Conservation (phyloP, 2,329 filamentous ascomycete genomes). For the Pestalotiopsis sp. region DNA sequence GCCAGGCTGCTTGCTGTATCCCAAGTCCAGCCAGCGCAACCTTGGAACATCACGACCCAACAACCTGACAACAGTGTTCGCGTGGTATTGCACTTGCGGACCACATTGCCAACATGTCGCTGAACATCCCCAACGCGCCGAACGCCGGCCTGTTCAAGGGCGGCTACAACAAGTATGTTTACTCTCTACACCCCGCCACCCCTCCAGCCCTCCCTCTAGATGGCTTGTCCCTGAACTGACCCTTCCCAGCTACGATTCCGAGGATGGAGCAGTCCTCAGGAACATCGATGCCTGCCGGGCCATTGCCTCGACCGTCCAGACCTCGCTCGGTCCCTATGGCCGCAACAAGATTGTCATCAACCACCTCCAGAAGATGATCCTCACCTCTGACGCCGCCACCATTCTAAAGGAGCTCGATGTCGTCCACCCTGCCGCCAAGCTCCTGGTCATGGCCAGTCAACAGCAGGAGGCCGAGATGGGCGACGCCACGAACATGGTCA, state of each 20-base stretch:
- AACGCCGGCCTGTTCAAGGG: constrained; percentile 94
- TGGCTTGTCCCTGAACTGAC: constrained; percentile 2
- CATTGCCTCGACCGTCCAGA: constrained; percentile 95
- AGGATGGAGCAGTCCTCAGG: constrained; percentile 97
- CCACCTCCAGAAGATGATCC: constrained; percentile 98
- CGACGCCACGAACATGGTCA: constrained; percentile 96
- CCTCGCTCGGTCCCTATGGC: constrained; percentile 93
- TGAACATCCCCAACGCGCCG: constrained; percentile 92
- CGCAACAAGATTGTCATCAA: constrained; percentile 99
- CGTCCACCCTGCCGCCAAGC: constrained; percentile 95
- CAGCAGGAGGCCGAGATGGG: constrained; percentile 99
- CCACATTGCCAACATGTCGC: constrained; percentile 69
- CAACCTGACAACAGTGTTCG: neutral
- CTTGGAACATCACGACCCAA: neutral
- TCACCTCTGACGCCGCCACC: constrained; percentile 96
- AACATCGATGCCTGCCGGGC: constrained; percentile 98
- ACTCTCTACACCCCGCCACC: constrained; percentile 26
- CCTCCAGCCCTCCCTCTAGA: constrained; percentile 20
- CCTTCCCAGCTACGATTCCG: constrained; percentile 82
- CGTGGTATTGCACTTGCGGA: neutral
- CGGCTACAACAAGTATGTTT: constrained; percentile 87
- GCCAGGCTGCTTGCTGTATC: constrained; percentile 9
- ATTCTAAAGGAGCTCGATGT: constrained; percentile 98
- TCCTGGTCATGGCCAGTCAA: constrained; percentile 97
- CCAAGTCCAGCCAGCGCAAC: neutral